These are phyloP conservation scores for Lactarius vividus DNA, from an alignment of 768 basidiomycete species.

Conservation along the genomic window DNA sequence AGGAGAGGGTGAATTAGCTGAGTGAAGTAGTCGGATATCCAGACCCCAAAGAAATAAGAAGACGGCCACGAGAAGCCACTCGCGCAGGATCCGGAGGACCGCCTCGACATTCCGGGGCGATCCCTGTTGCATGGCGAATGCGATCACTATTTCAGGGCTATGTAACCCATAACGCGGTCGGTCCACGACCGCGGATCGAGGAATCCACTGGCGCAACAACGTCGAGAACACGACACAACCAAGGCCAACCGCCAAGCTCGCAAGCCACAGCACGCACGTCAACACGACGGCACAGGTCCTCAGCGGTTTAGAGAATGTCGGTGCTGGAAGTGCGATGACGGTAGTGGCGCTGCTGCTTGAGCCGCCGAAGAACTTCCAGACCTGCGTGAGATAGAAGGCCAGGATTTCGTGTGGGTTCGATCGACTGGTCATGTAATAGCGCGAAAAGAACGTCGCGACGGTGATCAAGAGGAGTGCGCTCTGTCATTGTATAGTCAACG, in stretches of 20 bases:
- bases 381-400: background rate
- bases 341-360: background rate
- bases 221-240: background rate
- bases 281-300: background rate
- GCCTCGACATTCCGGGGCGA: background rate
- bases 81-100: background rate
- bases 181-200: background rate
- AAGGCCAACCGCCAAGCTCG: conserved; percentile 7
- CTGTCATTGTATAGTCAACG: background rate
- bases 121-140: background rate
- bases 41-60: conserved; percentile 10
- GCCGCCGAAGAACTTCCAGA: background rate
- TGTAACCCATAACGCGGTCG: background rate
- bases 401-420: background rate
- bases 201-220: background rate
- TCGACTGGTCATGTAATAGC: no score
- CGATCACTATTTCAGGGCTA: background rate
- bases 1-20: background rate
- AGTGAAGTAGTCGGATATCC: background rate
- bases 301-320: background rate
- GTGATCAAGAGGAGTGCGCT: conserved; percentile 2
- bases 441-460: conserved; percentile 2
- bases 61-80: background rate
- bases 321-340: background rate
- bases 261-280: conserved; percentile 7